Conservation (phyloP, 2,329 filamentous ascomycete species). For the Epichloe sibirici region DNA sequence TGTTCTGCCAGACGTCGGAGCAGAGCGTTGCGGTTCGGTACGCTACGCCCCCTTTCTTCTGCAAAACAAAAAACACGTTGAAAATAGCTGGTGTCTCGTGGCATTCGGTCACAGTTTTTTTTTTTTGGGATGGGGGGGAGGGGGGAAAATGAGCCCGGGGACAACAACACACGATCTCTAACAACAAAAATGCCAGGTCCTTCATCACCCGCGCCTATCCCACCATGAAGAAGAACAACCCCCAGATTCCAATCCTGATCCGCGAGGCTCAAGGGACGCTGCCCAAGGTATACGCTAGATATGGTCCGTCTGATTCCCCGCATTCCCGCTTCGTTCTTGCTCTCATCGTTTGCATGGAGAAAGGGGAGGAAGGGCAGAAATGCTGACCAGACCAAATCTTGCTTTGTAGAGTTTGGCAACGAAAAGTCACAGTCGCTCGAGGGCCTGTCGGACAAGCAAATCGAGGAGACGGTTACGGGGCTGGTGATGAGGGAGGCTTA, state of each 20-base stretch:
- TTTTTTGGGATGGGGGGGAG: too few species aligned
- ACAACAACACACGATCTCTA: neutral
- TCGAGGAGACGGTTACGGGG: conserved; percentile 44
- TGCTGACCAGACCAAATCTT: neutral
- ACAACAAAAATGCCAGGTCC: conserved; percentile 40
- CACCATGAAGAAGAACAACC: conserved; percentile 99
- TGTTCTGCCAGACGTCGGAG: conserved; percentile 91
- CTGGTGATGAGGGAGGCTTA: conserved; percentile 32
- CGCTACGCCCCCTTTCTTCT: conserved; percentile 15
- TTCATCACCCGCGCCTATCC: conserved; percentile 90
- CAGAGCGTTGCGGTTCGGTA: conserved; percentile 83
- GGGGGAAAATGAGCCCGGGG: too few species aligned
- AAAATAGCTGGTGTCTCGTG: neutral
- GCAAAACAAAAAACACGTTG: too few species aligned
- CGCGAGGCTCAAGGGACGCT: conserved; percentile 78
- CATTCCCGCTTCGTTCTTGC: neutral
- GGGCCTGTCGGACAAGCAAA: conserved; percentile 47
- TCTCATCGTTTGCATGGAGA: neutral
- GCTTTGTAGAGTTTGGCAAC: conserved; percentile 36
- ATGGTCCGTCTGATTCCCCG: conserved; percentile 43
- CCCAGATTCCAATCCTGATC: conserved; percentile 82
- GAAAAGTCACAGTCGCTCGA: conserved; percentile 47
- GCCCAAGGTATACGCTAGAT: conserved; percentile 84
- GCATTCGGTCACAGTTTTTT: too few species aligned
- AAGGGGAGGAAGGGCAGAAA: neutral